These are phyloP conservation scores for Polyporus tsugae DNA, from an alignment of 1,284 basidiomycete genomes.

Conservation along the genomic window DNA sequence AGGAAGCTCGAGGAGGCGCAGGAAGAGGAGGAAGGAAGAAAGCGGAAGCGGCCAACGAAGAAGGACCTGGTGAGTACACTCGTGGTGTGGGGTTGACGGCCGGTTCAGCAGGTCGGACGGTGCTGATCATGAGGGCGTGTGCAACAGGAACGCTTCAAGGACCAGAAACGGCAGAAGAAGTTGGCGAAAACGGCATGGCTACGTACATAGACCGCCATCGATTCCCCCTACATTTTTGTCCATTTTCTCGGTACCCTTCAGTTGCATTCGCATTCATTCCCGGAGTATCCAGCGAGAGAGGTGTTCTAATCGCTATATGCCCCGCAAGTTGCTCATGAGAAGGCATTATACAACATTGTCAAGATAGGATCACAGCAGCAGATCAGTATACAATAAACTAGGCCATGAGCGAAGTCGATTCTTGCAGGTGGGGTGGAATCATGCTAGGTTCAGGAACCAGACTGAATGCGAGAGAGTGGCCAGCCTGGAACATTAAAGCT, in stretches of 20 bases:
- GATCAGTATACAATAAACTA: neutral
- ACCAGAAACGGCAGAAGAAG: conserved; percentile 86
- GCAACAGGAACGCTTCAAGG: conserved; percentile 83
- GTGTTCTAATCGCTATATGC: neutral
- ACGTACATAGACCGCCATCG: conserved; percentile 58
- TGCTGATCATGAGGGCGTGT: conserved; percentile 29
- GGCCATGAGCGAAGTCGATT: neutral
- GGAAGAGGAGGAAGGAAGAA: conserved; percentile 59
- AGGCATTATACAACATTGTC: neutral
- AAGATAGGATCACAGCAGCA: neutral
- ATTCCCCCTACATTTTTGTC: conserved; percentile 1
- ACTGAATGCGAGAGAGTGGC: neutral
- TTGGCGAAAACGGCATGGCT: conserved; percentile 90
- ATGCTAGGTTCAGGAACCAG: neutral
- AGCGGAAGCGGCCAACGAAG: conserved; percentile 80
- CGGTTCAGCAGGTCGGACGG: conserved; percentile 22
- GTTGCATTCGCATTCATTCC: neutral
- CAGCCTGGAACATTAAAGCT: neutral
- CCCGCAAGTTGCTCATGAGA: neutral
- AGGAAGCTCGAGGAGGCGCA: conserved; percentile 62
- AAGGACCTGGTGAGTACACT: conserved; percentile 80
- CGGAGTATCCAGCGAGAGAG: neutral
- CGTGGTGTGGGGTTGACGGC: conserved; percentile 7
- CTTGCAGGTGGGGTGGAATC: neutral
- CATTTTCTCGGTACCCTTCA: conserved; percentile 1